Base-by-base conservation (phyloP, 2,329 filamentous ascomycete species). In the Diaporthe ilicicola region DNA sequence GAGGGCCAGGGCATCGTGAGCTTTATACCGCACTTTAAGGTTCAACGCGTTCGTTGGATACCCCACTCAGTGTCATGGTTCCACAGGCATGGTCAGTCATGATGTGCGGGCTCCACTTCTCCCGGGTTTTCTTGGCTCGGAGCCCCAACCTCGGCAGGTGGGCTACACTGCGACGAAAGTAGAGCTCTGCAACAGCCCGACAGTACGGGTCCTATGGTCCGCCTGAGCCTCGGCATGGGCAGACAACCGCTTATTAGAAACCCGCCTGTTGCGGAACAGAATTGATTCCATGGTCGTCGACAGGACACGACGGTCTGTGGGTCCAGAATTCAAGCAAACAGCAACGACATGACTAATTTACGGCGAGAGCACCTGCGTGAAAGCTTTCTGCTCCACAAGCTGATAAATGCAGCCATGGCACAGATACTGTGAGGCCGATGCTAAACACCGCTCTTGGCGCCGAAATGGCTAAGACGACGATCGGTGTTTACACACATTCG, bases 1-100 rank as follows among this genome's bases (percentile, higher is more conserved):
- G n/a, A 37, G 13, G 29, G 12, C 44, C 44, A 17, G 27, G 48
- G 59, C 44, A 29, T 50, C 44, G 44, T 50, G 42, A 37, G 37
- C 37, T 64, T 50, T 64, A 64, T 50, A 50, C 19, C 46, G 9
- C 39, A 17, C 37, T 50, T 64, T 50, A 50, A 64, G 44, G 29
- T 37, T 64, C 59, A 8, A 50, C 29, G 12, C 15, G 27, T 62
- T 17, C n/a, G 1, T 34, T 42, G 32, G 19, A 27, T 62, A 64
- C 59, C 59, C 59, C 59, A 64, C 59, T 27, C 24, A 22, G 27
- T 50, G 24, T 62, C 56, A 48, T 34, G 19, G 32, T 48, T 15
- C 7, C 42, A 34, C 44, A 48, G 56, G 56, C 42, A 48, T 34
- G 42, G 46, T 46, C 42, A 24, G 34, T 5, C 54, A 34, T 39